Evolutionary conservation across 805 yeast species (phyloP), one percentile per base, ranked within the genome.

Genomic region (Alloascoidea africana): DNA sequence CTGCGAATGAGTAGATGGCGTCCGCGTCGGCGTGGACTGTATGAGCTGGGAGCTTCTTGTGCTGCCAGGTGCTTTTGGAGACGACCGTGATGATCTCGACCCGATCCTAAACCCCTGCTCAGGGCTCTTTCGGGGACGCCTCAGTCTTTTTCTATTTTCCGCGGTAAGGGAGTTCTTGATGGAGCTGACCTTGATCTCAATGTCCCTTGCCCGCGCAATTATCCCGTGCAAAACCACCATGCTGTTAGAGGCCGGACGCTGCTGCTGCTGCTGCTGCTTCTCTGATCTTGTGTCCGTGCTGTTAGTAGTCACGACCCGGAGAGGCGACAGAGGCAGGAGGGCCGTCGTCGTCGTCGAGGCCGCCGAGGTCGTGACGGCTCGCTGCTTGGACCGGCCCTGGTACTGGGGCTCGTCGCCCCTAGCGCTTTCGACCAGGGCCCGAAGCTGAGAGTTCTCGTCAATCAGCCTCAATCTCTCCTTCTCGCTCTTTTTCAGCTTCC

Each of bases 401-500:
- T 8, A n/a, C n/a, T 8, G n/a, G n/a, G 30, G 8, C 8, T 23
- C 30, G n/a, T 8, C n/a, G 8, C n/a, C n/a, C n/a, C n/a, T 23
- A 23, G 8, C 30, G n/a, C 13, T 23, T 23, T n/a, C 30, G n/a
- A 8, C n/a, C 13, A 8, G 8, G 8, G n/a, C n/a, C n/a, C 30
- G 30, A 8, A 8, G 8, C 30, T 23, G 8, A 8, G 30, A 23
- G n/a, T 8, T 8, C 30, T 23, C 30, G n/a, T 23, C 30, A 8
- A 23, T 23, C 8, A 8, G n/a, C n/a, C n/a, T 23, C n/a, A 23
- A 23, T 23, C 30, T 23, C 17, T 41, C 35, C 11, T 32, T 30
- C 23, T 32, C 38, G 5, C 35, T 35, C 30, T 34, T 36, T 6
- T 30, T 35, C 27, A 44, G 36, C 35, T 39, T 40, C 11, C 30